These are phyloP conservation scores for Aurinia saxatilis DNA, from an alignment of 345 rosid genomes.

Conservation along the genomic window DNA sequence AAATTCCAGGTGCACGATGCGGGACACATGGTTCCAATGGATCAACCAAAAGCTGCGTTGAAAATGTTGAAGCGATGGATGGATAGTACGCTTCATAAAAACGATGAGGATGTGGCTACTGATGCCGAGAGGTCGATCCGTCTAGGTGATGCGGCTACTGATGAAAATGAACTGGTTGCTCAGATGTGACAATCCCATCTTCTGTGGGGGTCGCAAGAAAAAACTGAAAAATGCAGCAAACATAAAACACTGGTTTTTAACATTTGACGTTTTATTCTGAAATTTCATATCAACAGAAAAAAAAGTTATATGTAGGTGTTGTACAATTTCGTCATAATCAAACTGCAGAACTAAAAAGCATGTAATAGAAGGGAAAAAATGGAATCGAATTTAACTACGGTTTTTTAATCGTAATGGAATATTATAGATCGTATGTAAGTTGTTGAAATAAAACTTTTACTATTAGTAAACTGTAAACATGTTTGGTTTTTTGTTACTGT, in stretches of 20 bases:
- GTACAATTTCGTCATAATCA: neutral
- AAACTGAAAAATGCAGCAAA: neutral
- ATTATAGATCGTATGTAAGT: too few species aligned
- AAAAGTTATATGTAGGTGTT: neutral
- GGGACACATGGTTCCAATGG: constrained; percentile 99
- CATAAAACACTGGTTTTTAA: neutral
- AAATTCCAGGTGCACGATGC: constrained; percentile 67
- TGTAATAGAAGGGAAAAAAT: neutral
- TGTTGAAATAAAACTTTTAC: too few species aligned
- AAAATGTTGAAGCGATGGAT: constrained; percentile 91
- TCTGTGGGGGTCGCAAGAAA: neutral
- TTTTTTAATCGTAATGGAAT: neutral
- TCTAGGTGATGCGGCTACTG: too few species aligned
- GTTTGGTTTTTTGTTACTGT: too few species aligned
- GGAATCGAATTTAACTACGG: neutral
- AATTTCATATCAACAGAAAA: neutral
- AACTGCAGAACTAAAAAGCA: neutral
- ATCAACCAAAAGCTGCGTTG: constrained; percentile 83
- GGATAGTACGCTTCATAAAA: constrained; percentile 38
- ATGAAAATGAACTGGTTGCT: constrained; percentile 35
- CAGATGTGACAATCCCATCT: constrained; percentile 42
- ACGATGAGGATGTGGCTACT: constrained; percentile 11
- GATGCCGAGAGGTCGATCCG: constrained; percentile 1
- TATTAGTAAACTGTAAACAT: too few species aligned
- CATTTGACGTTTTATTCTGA: neutral